Evolutionary conservation across 768 basidiomycete species (phyloP).

Genomic region (Tylopilus plumbeoviolaceoides): DNA sequence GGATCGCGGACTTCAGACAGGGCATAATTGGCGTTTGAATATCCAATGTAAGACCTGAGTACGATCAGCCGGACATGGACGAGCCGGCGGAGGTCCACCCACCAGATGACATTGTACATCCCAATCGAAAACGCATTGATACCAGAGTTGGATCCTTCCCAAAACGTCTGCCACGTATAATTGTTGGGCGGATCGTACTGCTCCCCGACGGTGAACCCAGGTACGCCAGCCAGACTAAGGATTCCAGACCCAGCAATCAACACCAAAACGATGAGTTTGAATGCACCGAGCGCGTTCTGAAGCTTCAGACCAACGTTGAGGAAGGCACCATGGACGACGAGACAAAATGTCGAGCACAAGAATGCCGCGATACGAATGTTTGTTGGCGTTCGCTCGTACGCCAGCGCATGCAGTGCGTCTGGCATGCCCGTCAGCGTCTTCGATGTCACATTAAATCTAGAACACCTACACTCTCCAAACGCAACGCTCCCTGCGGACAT

Average conservation of each 20-base stretch:
- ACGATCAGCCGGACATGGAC: too few species aligned
- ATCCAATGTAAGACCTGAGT: too few species aligned
- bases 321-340: constrained; percentile 52
- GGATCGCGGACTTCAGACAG: constrained; percentile 68
- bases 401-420: constrained; percentile 60
- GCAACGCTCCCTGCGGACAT: constrained; percentile 58
- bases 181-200: constrained; percentile 48
- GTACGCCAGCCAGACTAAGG: constrained; percentile 44
- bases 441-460: neutral
- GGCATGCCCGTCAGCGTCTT: neutral
- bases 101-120: too few species aligned
- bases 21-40: constrained; percentile 71
- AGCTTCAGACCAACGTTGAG: constrained; percentile 54
- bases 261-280: constrained; percentile 56
- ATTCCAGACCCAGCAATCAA: constrained; percentile 53
- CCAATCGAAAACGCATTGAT: constrained; percentile 34
- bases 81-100: too few species aligned
- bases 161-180: too few species aligned
- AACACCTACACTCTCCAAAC: constrained; percentile 65
- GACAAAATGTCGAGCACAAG: constrained; percentile 51
- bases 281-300: constrained; percentile 59
- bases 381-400: constrained; percentile 39
- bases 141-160: too few species aligned
- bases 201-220: constrained; percentile 47
- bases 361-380: constrained; percentile 53